A percentile compares a stretch with the other conserved stretches of the same genome.
Conservation (phyloP, 805 yeast genomes). For the Candida hungchunana region DNA sequence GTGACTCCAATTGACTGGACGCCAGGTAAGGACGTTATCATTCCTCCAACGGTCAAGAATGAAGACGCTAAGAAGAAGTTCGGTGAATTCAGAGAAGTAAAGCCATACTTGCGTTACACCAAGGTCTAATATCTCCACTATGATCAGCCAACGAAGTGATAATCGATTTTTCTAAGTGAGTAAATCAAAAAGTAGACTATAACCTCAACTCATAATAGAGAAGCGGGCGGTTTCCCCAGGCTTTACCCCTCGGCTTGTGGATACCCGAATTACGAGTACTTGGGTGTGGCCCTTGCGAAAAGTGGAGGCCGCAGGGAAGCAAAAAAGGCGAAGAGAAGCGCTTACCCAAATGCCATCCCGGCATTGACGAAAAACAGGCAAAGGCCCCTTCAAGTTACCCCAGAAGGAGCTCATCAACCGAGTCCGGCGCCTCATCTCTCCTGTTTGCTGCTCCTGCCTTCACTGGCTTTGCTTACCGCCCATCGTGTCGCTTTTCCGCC, state of each 20-base stretch:
- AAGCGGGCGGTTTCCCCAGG: conserved; percentile 1
- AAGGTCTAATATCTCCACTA: conserved; percentile 27
- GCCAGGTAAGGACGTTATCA: conserved; percentile 85
- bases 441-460: too few relatives aligned
- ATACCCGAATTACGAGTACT: neutral
- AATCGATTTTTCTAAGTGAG: too few relatives aligned
- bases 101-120: conserved; percentile 84
- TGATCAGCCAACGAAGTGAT: too few relatives aligned
- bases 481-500: neutral
- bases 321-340: conserved; percentile 5
- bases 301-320: conserved; percentile 5
- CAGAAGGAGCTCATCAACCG: too few relatives aligned
- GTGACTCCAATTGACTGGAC: conserved; percentile 93
- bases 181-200: too few relatives aligned
- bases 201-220: too few relatives aligned
- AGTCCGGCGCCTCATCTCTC: too few relatives aligned
- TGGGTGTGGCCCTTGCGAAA: conserved; percentile 4
- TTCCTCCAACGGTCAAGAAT: conserved; percentile 80
- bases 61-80: conserved; percentile 77
- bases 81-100: conserved; percentile 80
- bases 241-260: conserved; percentile 1
- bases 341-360: conserved; percentile 3
- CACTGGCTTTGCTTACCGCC: too few relatives aligned
- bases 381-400: too few relatives aligned
- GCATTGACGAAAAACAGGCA: too few relatives aligned